Evolutionary conservation across 2,329 filamentous ascomycete genomes (phyloP), one percentile per base, ranked within the genome.

Genomic region (Akanthomyces uredinophilus): DNA sequence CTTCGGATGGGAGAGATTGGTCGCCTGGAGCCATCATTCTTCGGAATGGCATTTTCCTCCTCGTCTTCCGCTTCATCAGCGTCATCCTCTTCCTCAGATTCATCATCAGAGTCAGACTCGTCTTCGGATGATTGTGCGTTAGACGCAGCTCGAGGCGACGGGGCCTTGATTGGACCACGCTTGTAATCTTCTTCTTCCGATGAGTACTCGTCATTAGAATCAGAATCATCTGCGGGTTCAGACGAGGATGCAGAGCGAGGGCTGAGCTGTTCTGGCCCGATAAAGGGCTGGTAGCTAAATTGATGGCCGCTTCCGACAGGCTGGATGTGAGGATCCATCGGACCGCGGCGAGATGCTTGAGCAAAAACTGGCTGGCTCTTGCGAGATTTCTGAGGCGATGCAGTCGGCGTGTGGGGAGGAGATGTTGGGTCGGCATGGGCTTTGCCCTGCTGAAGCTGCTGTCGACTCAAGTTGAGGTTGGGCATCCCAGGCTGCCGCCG

Each of bases 371-470:
- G 68, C 67, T 72, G 67, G 64, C 70, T 70, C 63, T 73, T 74
- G 66, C 72, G 73, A 56, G 69, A 66, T 63, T 72, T 69, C 35
- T 70, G 68, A 61, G 75, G 74, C 60, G 73, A 73, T 41, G 73
- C 71, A 46, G 76, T 79, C 57, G 79, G 79, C 46, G 79, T 81
- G 55, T 78, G 77, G 46, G 79, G 79, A 65, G 79, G 79, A 67
- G 79, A 81, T 61, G 78, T 76, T 59, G 77, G 79, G 62, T 76
- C 73, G 66, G 71, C 69, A 24, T 53, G 53, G 22, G 60, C 44
- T 27, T 62, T 61, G 52, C 29, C 35, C 57, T 52, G 60, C 22
- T 43, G 41, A 67, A 68, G 61, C 65, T 65, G 59, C 69, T 73
- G 71, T 62, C 69, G 70, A 62, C 65, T 67, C 61, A 73, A 66